A percentile compares a stretch with the other conserved stretches of the same genome.
Conservation (phyloP, 805 yeast species). For the Yamadazyma philogaea region DNA sequence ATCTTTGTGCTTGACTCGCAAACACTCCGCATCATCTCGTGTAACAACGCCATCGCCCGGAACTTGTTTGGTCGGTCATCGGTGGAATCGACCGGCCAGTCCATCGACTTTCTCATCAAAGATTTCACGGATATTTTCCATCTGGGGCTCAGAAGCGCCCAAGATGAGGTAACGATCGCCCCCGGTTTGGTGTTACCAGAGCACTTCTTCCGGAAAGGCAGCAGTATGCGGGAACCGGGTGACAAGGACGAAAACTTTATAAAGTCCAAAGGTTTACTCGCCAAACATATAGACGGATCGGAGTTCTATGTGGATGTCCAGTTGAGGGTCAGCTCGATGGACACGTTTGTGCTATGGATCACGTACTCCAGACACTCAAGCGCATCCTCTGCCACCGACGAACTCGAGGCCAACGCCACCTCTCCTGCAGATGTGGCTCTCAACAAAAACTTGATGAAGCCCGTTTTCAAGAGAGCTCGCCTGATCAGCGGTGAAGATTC, state of each 20-base stretch:
- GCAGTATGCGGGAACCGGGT: slow-evolving; percentile 35
- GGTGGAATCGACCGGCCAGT: slow-evolving; percentile 34
- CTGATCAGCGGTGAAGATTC: slow-evolving; percentile 13
- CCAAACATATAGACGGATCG: slow-evolving; percentile 68
- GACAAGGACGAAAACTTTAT: slow-evolving; percentile 41
- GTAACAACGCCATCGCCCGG: slow-evolving; percentile 73
- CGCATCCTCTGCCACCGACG: slow-evolving; percentile 1
- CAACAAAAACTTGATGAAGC: slow-evolving; percentile 5
- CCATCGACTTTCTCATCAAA: slow-evolving; percentile 62
- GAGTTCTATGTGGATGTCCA: slow-evolving; percentile 71
- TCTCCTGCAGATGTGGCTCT: neutral
- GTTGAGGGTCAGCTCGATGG: slow-evolving; percentile 61
- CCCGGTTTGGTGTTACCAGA: slow-evolving; percentile 87
- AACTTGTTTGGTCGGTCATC: slow-evolving; percentile 72
- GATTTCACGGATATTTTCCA: slow-evolving; percentile 49
- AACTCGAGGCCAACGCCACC: neutral
- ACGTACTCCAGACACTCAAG: slow-evolving; percentile 61
- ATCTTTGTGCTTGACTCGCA: slow-evolving; percentile 63
- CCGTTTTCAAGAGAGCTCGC: slow-evolving; percentile 14
- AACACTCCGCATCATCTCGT: slow-evolving; percentile 56
- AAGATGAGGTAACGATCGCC: slow-evolving; percentile 20
- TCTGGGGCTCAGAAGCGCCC: slow-evolving; percentile 32
- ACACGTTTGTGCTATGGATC: slow-evolving; percentile 72
- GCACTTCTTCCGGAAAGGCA: slow-evolving; percentile 76
- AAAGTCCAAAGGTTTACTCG: slow-evolving; percentile 65